phyloP scores from a whole-genome alignment of 176 grass and related monocot genomes.

The Paspalum vaginatum region DNA sequence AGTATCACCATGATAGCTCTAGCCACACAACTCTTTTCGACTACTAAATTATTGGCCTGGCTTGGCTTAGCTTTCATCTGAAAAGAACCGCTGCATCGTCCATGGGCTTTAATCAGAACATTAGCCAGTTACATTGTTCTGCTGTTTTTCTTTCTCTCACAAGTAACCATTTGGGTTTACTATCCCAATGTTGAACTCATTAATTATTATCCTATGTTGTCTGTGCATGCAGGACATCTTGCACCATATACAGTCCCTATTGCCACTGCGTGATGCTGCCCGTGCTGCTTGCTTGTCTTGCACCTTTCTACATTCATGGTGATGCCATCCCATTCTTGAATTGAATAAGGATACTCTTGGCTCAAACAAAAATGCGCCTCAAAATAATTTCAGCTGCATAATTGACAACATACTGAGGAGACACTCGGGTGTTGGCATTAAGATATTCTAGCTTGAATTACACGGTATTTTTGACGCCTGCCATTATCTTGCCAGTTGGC shows the following conservation, averaged over 20 bases:
- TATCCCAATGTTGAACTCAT: no score
- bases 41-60: no score
- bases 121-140: no score
- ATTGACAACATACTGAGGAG: slow-evolving; percentile 4
- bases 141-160: no score
- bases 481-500: background rate
- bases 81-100: no score
- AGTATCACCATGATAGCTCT: background rate
- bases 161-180: no score
- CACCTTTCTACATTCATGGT: slow-evolving; percentile 1
- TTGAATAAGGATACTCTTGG: background rate
- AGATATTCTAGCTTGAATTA: background rate
- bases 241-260: slow-evolving; percentile 1
- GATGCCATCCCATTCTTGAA: background rate
- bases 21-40: background rate
- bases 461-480: background rate
- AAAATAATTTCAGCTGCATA: background rate
- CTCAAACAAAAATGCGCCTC: background rate
- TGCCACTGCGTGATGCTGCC: slow-evolving; percentile 27
- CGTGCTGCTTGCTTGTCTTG: slow-evolving; percentile 18
- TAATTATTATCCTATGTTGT: no score
- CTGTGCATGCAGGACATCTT: background rate
- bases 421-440: background rate
- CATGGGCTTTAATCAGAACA: no score
- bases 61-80: no score